phyloP scores from a whole-genome alignment of 345 rosid species.

The Kernera saxatilis region DNA sequence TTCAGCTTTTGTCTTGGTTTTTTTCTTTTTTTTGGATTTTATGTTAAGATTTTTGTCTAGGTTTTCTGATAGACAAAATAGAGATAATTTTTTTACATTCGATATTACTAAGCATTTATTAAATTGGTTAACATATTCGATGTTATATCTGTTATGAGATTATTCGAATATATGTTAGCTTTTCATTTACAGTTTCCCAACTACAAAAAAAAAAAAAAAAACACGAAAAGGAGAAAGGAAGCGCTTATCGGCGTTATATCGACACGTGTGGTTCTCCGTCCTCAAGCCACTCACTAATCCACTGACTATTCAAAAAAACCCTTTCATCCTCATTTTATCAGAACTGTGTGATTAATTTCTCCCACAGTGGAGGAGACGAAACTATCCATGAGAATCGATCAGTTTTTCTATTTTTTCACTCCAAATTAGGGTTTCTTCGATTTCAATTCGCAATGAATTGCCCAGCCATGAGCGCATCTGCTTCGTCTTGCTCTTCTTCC shows the following conservation, averaged over 20 bases:
- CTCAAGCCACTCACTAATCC: conserved; percentile 1
- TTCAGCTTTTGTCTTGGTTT: too few relatives aligned
- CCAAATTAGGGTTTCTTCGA: neutral
- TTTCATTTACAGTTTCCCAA: too few relatives aligned
- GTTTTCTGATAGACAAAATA: too few relatives aligned
- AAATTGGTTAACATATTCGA: too few relatives aligned
- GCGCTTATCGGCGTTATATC: conserved; percentile 4
- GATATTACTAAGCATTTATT: too few relatives aligned
- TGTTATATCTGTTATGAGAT: too few relatives aligned
- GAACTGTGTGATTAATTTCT: neutral
- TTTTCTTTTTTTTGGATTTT: too few relatives aligned
- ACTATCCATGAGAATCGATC: neutral
- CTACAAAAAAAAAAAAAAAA: neutral
- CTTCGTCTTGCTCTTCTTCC: conserved; percentile 35
- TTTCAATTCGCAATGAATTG: conserved; percentile 14
- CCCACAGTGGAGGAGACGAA: conserved; percentile 9
- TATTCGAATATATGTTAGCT: too few relatives aligned
- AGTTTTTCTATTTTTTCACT: neutral
- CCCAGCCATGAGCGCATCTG: conserved; percentile 29
- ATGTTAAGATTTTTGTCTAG: too few relatives aligned
- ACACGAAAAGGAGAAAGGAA: too few relatives aligned
- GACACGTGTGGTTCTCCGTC: conserved; percentile 33
- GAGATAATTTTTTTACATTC: too few relatives aligned
- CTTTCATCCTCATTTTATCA: conserved; percentile 3
- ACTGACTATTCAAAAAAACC: neutral